phyloP scores from a whole-genome alignment of 2,329 filamentous ascomycete genomes.

The Ilyonectria mors-panacis region DNA sequence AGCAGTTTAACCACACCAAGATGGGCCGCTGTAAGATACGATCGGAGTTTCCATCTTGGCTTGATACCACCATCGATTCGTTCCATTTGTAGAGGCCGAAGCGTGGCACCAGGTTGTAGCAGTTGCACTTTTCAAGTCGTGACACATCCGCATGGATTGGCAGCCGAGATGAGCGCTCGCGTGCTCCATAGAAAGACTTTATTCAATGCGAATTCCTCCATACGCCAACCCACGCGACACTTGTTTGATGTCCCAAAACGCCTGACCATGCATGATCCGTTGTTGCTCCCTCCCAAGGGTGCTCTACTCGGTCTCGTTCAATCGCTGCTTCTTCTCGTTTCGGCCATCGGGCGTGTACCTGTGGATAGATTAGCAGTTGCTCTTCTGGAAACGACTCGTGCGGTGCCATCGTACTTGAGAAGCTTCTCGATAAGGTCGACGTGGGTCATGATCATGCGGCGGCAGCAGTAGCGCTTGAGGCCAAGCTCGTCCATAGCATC shows the following conservation, averaged over 20 bases:
- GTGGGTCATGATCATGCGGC: slow-evolving; percentile 99
- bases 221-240: slow-evolving; percentile 49
- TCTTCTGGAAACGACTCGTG: neutral
- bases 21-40: neutral
- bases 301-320: slow-evolving; percentile 54
- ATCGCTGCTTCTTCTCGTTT: slow-evolving; percentile 71
- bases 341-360: slow-evolving; percentile 75
- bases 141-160: slow-evolving; percentile 24
- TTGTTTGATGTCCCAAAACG: slow-evolving; percentile 51
- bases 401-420: slow-evolving; percentile 76
- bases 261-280: slow-evolving; percentile 50
- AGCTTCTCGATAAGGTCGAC: slow-evolving; percentile 99
- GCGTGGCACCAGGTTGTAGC: neutral
- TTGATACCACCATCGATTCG: neutral
- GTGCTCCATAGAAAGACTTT: slow-evolving; percentile 29
- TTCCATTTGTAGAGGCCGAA: neutral
- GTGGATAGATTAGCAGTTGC: slow-evolving; percentile 30
- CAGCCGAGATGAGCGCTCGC: slow-evolving; percentile 33
- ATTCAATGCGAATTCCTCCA: slow-evolving; percentile 44
- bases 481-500: slow-evolving; percentile 97
- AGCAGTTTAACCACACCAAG: too few relatives aligned
- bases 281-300: slow-evolving; percentile 26
- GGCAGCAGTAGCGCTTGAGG: slow-evolving; percentile 97
- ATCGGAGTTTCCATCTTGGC: neutral
- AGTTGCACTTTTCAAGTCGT: slow-evolving; percentile 2